Conservation (phyloP, 805 yeast species). For the Torulaspora delbrueckii region DNA sequence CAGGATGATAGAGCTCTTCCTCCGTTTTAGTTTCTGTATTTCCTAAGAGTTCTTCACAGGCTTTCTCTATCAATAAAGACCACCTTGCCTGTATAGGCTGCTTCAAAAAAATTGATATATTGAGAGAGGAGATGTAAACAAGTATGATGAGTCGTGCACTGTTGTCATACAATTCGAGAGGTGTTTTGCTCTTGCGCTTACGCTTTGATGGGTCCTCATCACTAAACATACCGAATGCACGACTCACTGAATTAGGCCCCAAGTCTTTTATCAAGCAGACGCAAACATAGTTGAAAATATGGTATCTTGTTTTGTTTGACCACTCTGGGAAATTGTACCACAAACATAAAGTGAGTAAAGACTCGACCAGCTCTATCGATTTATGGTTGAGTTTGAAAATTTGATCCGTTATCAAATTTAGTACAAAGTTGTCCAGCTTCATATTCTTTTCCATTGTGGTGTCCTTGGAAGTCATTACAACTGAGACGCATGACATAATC, state of each 20-base stretch:
- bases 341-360: slow-evolving; percentile 53
- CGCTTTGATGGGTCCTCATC: slow-evolving; percentile 18
- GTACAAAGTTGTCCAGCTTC: slow-evolving; percentile 49
- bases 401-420: slow-evolving; percentile 50
- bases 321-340: slow-evolving; percentile 87
- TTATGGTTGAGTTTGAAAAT: slow-evolving; percentile 67
- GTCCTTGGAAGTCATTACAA: slow-evolving; percentile 34
- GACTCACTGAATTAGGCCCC: slow-evolving; percentile 55
- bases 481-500: slow-evolving; percentile 57
- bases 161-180: slow-evolving; percentile 20
- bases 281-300: slow-evolving; percentile 59
- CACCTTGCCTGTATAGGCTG: slow-evolving; percentile 59
- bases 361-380: slow-evolving; percentile 59
- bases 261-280: slow-evolving; percentile 69
- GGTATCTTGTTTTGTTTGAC: slow-evolving; percentile 73
- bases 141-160: slow-evolving; percentile 37
- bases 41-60: slow-evolving; percentile 13
- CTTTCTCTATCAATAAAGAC: slow-evolving; percentile 37
- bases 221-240: slow-evolving; percentile 35
- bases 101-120: slow-evolving; percentile 60
- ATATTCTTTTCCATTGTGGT: slow-evolving; percentile 41
- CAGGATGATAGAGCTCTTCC: slow-evolving; percentile 10
- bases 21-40: neutral
- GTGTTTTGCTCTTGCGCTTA: slow-evolving; percentile 19
- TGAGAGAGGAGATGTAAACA: slow-evolving; percentile 57